A percentile compares a stretch with the other conserved stretches of the same genome.
Conservation (phyloP, 2,329 filamentous ascomycete genomes). For the Gaeumannomyces sp. region DNA sequence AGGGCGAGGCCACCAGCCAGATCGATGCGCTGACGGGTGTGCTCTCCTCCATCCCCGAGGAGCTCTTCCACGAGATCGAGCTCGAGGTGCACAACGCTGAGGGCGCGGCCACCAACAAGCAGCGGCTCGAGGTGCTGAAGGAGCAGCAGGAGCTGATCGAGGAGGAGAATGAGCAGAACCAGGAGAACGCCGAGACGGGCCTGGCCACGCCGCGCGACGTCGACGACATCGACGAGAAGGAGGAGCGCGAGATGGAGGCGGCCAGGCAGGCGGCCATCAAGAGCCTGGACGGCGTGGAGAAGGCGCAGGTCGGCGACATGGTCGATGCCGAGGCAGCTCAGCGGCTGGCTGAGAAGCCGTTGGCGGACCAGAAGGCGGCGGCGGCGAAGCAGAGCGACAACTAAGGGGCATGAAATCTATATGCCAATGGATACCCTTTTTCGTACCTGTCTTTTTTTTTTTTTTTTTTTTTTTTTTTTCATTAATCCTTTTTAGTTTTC, state of each 20-base stretch:
- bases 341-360: constrained; percentile 29
- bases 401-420: constrained; percentile 2
- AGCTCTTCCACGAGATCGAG: constrained; percentile 98
- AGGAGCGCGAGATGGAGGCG: constrained; percentile 57
- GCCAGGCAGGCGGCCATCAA: constrained; percentile 32
- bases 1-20: constrained; percentile 81
- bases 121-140: constrained; percentile 94
- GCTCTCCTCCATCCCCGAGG: constrained; percentile 89
- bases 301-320: constrained; percentile 47
- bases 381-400: constrained; percentile 32
- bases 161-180: constrained; percentile 90
- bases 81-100: constrained; percentile 96
- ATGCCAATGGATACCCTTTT: constrained; percentile 8
- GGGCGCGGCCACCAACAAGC: constrained; percentile 96
- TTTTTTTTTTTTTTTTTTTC: constrained; percentile 4
- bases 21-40: constrained; percentile 91
- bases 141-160: constrained; percentile 98
- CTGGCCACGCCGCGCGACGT: constrained; percentile 74
- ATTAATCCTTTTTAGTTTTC: neutral
- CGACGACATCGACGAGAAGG: constrained; percentile 92
- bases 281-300: constrained; percentile 26
- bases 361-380: constrained; percentile 12
- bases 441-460: constrained; percentile 11
- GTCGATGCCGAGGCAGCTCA: constrained; percentile 44
- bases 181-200: constrained; percentile 70